A percentile compares a stretch with the other conserved stretches of the same genome.
These are phyloP conservation scores for Cajanus cajan DNA, from an alignment of 306 rosid species.

Conservation along the genomic window DNA sequence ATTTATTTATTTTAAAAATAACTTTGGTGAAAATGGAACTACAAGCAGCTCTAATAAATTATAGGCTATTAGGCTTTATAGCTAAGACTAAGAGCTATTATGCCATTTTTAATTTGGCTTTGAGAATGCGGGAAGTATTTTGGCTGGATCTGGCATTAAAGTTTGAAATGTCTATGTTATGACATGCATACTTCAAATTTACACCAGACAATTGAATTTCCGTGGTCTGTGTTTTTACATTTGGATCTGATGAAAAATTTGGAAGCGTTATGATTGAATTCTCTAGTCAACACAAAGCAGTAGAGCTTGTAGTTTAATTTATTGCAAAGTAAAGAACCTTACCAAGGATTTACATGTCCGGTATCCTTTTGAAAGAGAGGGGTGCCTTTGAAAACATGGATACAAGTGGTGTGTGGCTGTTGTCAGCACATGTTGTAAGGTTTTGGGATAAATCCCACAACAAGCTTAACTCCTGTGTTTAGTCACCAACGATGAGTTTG, in stretches of 20 bases:
- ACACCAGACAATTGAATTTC: not conserved
- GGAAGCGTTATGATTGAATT: not conserved
- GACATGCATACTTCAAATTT: not conserved
- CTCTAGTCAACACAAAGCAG: not conserved
- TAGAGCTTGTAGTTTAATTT: not conserved
- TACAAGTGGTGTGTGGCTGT: not conserved
- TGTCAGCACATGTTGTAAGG: not conserved
- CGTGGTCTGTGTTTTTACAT: not conserved
- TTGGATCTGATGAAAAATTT: not conserved
- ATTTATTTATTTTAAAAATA: not conserved
- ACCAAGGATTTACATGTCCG: not conserved
- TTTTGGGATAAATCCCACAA: not conserved
- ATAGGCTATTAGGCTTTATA: not conserved
- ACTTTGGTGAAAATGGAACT: not conserved
- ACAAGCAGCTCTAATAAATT: not conserved
- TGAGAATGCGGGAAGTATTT: not conserved
- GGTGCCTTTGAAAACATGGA: not conserved
- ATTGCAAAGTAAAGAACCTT: not conserved
- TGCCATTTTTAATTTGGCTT: not conserved
- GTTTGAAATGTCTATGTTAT: not conserved
- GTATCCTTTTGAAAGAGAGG: not conserved
- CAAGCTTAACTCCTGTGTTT: not conserved
- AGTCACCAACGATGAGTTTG: not conserved
- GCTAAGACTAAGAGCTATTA: not conserved
- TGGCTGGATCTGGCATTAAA: not conserved